Percentiles rank a stretch among this genome's conserved stretches.
Evolutionary conservation across 805 yeast genomes (phyloP).

Genomic region (Nakazawaea ishiwadae): DNA sequence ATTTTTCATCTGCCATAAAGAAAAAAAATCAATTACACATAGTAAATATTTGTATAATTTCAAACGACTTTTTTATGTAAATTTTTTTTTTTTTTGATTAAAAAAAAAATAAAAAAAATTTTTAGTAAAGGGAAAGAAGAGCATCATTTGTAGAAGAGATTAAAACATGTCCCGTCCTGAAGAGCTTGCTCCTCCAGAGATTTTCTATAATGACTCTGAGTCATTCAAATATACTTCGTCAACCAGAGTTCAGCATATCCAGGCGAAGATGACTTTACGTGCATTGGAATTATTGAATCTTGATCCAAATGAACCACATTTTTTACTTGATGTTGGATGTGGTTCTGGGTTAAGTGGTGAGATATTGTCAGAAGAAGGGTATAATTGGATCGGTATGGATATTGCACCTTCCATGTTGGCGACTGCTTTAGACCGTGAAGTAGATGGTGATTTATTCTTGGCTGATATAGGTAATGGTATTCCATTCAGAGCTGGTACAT

Average conservation of each 20-base stretch:
- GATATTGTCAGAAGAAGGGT: conserved; percentile 89
- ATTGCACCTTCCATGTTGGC: conserved; percentile 95
- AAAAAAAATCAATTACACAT: too few species aligned
- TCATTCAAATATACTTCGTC: conserved; percentile 87
- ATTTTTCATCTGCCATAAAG: not conserved
- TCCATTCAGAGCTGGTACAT: conserved; percentile 93
- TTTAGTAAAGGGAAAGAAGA: not conserved
- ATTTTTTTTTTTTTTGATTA: not conserved
- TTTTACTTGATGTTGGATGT: conserved; percentile 88
- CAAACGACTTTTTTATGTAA: not conserved
- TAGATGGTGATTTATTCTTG: conserved; percentile 88
- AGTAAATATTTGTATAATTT: too few species aligned
- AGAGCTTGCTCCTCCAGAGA: conserved; percentile 93
- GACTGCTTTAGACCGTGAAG: conserved; percentile 85
- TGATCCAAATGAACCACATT: conserved; percentile 56
- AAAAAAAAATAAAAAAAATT: not conserved
- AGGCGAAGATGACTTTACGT: conserved; percentile 94
- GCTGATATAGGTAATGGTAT: conserved; percentile 93
- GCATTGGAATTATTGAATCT: conserved; percentile 84
- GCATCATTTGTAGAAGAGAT: not conserved
- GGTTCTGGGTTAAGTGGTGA: conserved; percentile 97
- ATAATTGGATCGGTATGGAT: conserved; percentile 94
- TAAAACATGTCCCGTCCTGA: conserved; percentile 87
- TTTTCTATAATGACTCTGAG: conserved; percentile 88
- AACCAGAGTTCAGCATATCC: conserved; percentile 96